These are phyloP conservation scores for Sporothrix pallida DNA, from an alignment of 2,329 filamentous ascomycete species.

Conservation along the genomic window DNA sequence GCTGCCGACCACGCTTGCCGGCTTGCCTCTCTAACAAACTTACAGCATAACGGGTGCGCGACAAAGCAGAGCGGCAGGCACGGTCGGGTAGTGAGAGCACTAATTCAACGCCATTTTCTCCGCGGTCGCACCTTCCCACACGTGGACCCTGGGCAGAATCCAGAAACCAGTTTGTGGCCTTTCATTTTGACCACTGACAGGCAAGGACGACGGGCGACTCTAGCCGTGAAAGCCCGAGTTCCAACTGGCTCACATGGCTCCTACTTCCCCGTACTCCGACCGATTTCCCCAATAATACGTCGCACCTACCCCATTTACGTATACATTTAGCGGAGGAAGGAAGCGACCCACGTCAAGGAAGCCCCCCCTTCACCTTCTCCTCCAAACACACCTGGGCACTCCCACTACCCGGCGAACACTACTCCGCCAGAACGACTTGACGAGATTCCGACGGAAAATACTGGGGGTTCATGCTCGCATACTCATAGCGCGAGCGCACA, in stretches of 20 bases:
- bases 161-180: background rate
- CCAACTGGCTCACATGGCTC: background rate
- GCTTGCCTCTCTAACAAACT: background rate
- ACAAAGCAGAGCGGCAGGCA: conserved; percentile 13
- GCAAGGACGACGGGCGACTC: background rate
- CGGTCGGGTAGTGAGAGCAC: background rate
- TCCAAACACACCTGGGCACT: background rate
- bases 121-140: background rate
- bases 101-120: background rate
- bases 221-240: conserved; percentile 10
- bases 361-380: background rate
- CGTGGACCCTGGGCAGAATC: background rate
- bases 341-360: background rate
- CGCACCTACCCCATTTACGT: background rate
- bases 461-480: conserved; percentile 18
- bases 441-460: conserved; percentile 12
- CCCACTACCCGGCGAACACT: background rate
- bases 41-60: background rate
- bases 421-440: background rate
- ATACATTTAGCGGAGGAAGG: conserved; percentile 15
- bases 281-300: conserved; percentile 29
- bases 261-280: conserved; percentile 28
- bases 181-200: background rate
- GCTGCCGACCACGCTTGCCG: conserved; percentile 18
- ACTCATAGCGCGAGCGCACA: conserved; percentile 23